Conservation (phyloP, 78 protist genomes). For the Trichosphaerium sp. region DNA sequence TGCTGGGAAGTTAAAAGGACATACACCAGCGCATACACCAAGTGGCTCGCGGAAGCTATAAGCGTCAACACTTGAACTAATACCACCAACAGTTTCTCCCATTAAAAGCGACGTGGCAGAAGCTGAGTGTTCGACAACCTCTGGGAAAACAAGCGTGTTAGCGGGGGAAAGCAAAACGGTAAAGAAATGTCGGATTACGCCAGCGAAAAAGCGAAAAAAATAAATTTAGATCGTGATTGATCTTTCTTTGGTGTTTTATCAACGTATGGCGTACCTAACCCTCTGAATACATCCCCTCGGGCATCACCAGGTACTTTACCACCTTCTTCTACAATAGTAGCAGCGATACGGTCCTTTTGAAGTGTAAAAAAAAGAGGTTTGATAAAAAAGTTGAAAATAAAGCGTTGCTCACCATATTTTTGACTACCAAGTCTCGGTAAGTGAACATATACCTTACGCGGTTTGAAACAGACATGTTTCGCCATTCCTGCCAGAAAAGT, state of each 20-base stretch:
- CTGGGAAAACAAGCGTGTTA: neutral
- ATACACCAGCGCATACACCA: slow-evolving; percentile 93
- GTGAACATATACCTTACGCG: slow-evolving; percentile 74
- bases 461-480: slow-evolving; percentile 52
- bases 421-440: slow-evolving; percentile 62
- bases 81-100: slow-evolving; percentile 85
- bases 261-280: slow-evolving; percentile 16
- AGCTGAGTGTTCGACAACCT: slow-evolving; percentile 91
- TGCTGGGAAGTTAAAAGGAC: slow-evolving; percentile 92
- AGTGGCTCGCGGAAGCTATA: slow-evolving; percentile 84
- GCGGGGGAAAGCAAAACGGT: slow-evolving; percentile 1
- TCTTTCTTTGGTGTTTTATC: neutral
- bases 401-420: slow-evolving; percentile 32
- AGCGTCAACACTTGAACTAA: slow-evolving; percentile 79
- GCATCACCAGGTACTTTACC: slow-evolving; percentile 96
- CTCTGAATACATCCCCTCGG: slow-evolving; percentile 75
- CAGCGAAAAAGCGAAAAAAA: too few relatives aligned
- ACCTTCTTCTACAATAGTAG: slow-evolving; percentile 73
- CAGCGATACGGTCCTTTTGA: slow-evolving; percentile 48
- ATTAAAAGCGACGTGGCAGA: slow-evolving; percentile 50
- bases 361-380: neutral
- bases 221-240: neutral
- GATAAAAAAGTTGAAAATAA: neutral
- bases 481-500: too few relatives aligned
- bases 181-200: neutral